These are phyloP conservation scores for Gyromitra esculenta DNA, from an alignment of 2,329 filamentous ascomycete genomes.

Conservation along the genomic window DNA sequence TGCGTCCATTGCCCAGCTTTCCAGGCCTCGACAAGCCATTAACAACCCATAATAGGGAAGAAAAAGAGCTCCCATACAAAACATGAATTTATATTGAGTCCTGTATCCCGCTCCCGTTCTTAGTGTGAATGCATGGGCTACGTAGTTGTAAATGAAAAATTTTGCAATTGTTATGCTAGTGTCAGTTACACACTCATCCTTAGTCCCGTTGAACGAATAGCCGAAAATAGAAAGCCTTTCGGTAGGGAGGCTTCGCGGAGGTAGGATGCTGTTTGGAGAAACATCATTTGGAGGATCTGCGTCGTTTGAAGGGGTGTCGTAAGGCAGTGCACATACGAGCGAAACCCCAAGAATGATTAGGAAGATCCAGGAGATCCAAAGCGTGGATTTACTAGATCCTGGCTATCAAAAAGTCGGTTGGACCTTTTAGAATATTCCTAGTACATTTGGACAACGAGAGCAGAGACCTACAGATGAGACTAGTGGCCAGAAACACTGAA, in stretches of 20 bases:
- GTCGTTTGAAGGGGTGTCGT: background rate
- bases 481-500: background rate
- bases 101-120: slow-evolving; percentile 8
- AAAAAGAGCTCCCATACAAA: background rate
- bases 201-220: background rate
- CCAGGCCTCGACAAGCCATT: slow-evolving; percentile 9
- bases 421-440: background rate
- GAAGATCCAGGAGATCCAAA: background rate
- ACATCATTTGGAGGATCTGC: background rate
- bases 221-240: background rate
- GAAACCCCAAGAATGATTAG: background rate
- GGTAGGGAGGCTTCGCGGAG: background rate
- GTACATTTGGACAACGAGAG: background rate
- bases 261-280: background rate
- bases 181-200: background rate
- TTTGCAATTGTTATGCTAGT: background rate
- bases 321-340: background rate
- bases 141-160: slow-evolving; percentile 3
- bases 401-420: background rate
- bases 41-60: slow-evolving; percentile 10
- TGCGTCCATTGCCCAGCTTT: background rate
- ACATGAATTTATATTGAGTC: background rate
- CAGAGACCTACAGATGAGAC: background rate
- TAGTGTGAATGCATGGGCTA: slow-evolving; percentile 15
- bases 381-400: background rate